Evolutionary conservation across 495 filamentous ascomycete genomes (phyloP).

Genomic region (Aspergillus carlsbadensis): DNA sequence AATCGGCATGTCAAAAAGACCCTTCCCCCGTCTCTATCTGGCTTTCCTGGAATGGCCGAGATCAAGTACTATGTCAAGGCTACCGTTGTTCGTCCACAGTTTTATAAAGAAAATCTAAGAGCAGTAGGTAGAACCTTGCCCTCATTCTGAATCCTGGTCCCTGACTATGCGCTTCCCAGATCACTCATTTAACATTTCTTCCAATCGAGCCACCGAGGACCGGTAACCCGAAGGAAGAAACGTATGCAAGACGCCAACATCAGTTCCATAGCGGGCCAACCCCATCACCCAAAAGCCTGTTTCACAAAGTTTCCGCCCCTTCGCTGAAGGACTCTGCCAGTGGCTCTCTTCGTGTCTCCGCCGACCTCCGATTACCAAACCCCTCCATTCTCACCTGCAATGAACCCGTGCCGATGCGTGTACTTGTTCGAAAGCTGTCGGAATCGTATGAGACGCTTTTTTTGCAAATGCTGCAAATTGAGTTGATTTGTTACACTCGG

Average conservation of each 20-base stretch:
- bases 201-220: constrained; percentile 88
- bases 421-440: constrained; percentile 74
- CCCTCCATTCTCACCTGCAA: constrained; percentile 90
- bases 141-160: background rate
- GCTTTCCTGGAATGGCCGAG: constrained; percentile 79
- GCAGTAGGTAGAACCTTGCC: constrained; percentile 37
- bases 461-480: constrained; percentile 76
- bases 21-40: constrained; percentile 81
- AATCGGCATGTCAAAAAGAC: constrained; percentile 77
- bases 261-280: constrained; percentile 57
- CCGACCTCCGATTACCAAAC: constrained; percentile 83
- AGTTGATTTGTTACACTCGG: constrained; percentile 73
- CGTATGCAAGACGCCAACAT: constrained; percentile 78
- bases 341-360: constrained; percentile 52
- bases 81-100: constrained; percentile 75
- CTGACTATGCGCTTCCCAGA: constrained; percentile 31
- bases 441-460: constrained; percentile 62
- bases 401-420: constrained; percentile 73
- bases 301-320: constrained; percentile 40
- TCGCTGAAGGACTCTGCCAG: constrained; percentile 21
- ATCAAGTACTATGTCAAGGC: constrained; percentile 93
- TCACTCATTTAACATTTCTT: constrained; percentile 72
- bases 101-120: constrained; percentile 85
- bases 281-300: constrained; percentile 46
- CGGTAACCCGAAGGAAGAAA: constrained; percentile 65